These are phyloP conservation scores for Plantago rigida DNA, from an alignment of 305 asterid genomes.

Conservation along the genomic window DNA sequence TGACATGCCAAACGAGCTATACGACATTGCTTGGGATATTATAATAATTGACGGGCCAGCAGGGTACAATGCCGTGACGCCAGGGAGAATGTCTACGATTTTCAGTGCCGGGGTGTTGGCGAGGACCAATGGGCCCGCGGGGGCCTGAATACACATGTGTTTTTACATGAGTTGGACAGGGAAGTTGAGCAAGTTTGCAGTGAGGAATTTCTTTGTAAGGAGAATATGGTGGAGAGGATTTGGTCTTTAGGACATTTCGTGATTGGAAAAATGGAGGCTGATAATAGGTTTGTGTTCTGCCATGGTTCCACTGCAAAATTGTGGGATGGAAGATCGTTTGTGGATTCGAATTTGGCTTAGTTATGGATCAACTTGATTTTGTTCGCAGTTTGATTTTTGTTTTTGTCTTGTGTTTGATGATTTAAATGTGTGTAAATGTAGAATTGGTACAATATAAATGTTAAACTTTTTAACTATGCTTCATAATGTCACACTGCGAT, in stretches of 20 bases:
- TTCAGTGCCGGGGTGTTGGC: slow-evolving; percentile 71
- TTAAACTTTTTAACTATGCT: no score
- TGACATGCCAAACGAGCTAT: slow-evolving; percentile 70
- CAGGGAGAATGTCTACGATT: slow-evolving; percentile 63
- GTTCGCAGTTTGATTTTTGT: no score
- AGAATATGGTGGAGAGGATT: slow-evolving; percentile 41
- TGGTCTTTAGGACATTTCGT: slow-evolving; percentile 53
- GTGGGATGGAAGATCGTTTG: no score
- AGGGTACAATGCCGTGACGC: slow-evolving; percentile 43
- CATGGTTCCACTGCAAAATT: slow-evolving; percentile 18
- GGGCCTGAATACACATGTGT: slow-evolving; percentile 45
- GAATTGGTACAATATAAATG: no score
- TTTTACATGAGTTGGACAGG: slow-evolving; percentile 53
- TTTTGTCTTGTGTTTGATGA: no score
- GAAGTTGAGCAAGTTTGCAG: slow-evolving; percentile 51
- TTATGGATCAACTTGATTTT: no score
- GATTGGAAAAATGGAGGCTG: slow-evolving; percentile 38
- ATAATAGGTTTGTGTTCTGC: slow-evolving; percentile 37
- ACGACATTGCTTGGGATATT: slow-evolving; percentile 75
- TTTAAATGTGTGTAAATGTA: no score
- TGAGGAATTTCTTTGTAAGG: slow-evolving; percentile 52
- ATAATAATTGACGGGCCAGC: slow-evolving; percentile 61
- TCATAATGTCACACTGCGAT: no score
- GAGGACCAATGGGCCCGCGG: slow-evolving; percentile 46
- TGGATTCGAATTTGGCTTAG: no score